Percentiles rank a stretch among this genome's conserved stretches.
These are phyloP conservation scores for Aureobasidium subglaciale DNA, from an alignment of 2,329 filamentous ascomycete species.

Conservation along the genomic window DNA sequence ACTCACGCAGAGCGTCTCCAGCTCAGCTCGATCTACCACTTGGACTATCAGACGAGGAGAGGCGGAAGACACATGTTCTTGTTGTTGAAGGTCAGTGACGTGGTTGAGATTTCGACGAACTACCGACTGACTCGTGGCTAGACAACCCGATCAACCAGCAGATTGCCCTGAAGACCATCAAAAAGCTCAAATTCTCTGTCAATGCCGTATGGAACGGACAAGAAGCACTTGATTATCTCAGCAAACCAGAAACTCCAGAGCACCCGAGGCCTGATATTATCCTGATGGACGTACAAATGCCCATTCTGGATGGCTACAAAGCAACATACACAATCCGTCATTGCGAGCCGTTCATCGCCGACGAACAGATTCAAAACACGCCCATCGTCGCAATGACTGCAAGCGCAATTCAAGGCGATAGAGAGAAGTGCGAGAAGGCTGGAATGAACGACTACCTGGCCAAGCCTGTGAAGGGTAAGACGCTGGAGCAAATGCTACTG, in stretches of 20 bases:
- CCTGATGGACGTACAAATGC: conserved; percentile 43
- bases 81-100: conserved; percentile 73
- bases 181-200: conserved; percentile 64
- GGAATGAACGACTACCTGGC: conserved; percentile 70
- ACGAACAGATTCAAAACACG: conserved; percentile 50
- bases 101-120: neutral
- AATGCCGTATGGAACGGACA: conserved; percentile 70
- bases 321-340: conserved; percentile 68
- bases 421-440: conserved; percentile 63
- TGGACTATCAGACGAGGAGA: conserved; percentile 49
- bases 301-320: conserved; percentile 67
- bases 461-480: conserved; percentile 64
- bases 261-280: conserved; percentile 63
- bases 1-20: conserved; percentile 16
- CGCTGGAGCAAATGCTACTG: conserved; percentile 63
- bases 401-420: conserved; percentile 68
- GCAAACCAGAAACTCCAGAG: conserved; percentile 40
- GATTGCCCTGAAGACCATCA: conserved; percentile 68
- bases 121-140: neutral
- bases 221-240: conserved; percentile 68
- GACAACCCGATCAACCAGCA: conserved; percentile 58
- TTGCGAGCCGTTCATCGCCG: conserved; percentile 56
- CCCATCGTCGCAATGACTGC: conserved; percentile 80
- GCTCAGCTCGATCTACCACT: conserved; percentile 29
- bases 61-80: conserved; percentile 60